Evolutionary conservation across 2,329 filamentous ascomycete species (phyloP).

Genomic region (Neocatenulostroma microsporum): DNA sequence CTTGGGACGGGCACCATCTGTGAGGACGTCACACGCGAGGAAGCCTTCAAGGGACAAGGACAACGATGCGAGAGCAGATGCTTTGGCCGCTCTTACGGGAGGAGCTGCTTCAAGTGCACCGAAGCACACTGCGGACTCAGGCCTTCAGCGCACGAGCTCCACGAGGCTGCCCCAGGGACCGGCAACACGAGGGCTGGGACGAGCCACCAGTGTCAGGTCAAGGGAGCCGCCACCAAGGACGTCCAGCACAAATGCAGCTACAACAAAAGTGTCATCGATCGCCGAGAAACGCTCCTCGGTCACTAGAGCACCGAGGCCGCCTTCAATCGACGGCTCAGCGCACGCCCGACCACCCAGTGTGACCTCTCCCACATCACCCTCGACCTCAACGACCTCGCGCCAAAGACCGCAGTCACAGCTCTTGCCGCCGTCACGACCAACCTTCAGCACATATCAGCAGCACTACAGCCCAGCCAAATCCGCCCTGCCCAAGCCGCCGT

Average conservation of each 20-base stretch:
- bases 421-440: constrained; percentile 39
- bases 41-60: constrained; percentile 2
- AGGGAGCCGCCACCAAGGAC: constrained; percentile 7
- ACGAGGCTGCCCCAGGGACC: constrained; percentile 20
- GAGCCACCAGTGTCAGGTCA: constrained; percentile 10
- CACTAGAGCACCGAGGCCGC: constrained; percentile 12
- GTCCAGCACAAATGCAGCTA: constrained; percentile 10
- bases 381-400: constrained; percentile 9
- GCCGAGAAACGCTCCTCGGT: constrained; percentile 20
- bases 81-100: constrained; percentile 11
- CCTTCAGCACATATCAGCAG: constrained; percentile 58
- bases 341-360: constrained; percentile 8
- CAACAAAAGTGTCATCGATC: constrained; percentile 10
- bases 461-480: constrained; percentile 60
- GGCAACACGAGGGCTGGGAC: constrained; percentile 8
- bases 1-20: constrained; percentile 12
- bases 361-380: constrained; percentile 15
- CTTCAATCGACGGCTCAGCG: constrained; percentile 11
- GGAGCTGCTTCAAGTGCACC: too few species aligned
- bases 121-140: too few species aligned
- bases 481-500: constrained; percentile 54
- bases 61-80: constrained; percentile 9
- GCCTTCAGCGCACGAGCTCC: constrained; percentile 18
- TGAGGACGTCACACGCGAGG: constrained; percentile 13
- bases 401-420: constrained; percentile 27